These are phyloP conservation scores for Wickerhamomyces kurtzmanii DNA, from an alignment of 805 yeast genomes.

Conservation along the genomic window DNA sequence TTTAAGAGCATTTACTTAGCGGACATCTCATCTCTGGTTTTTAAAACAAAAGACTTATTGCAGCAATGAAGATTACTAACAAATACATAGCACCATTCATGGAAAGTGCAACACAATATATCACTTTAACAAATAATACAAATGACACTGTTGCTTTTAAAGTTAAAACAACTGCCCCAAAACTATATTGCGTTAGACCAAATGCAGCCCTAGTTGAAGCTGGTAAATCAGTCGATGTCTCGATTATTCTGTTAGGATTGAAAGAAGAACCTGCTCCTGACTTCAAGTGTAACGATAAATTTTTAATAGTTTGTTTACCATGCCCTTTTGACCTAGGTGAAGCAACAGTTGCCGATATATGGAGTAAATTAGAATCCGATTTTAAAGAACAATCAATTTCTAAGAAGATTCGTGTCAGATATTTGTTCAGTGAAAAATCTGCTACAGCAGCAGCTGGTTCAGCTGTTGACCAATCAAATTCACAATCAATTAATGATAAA, in stretches of 20 bases:
- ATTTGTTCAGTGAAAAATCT: slow-evolving; percentile 18
- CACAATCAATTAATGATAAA: no score
- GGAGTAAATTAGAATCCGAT: slow-evolving; percentile 65
- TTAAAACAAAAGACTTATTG: not conserved
- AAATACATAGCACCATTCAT: slow-evolving; percentile 56
- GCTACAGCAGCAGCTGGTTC: not conserved
- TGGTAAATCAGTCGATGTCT: slow-evolving; percentile 61
- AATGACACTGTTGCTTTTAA: slow-evolving; percentile 70
- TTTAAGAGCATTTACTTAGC: not conserved
- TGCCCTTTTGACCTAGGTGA: slow-evolving; percentile 50
- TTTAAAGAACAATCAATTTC: slow-evolving; percentile 44
- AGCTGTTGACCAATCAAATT: not conserved
- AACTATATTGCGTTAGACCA: slow-evolving; percentile 91
- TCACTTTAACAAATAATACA: slow-evolving; percentile 45
- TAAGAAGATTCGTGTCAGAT: slow-evolving; percentile 60
- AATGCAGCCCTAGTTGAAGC: slow-evolving; percentile 78
- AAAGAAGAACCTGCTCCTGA: slow-evolving; percentile 64
- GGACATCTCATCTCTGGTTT: not conserved
- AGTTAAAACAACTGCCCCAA: slow-evolving; percentile 97
- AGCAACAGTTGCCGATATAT: slow-evolving; percentile 52
- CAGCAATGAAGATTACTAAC: slow-evolving; percentile 1
- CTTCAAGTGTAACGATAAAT: slow-evolving; percentile 84
- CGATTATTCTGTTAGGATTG: slow-evolving; percentile 80
- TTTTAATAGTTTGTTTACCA: slow-evolving; percentile 80
- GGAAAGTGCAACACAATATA: slow-evolving; percentile 53